Base-by-base conservation (phyloP, 2,329 filamentous ascomycete species). In the Trichoderma sp. region DNA sequence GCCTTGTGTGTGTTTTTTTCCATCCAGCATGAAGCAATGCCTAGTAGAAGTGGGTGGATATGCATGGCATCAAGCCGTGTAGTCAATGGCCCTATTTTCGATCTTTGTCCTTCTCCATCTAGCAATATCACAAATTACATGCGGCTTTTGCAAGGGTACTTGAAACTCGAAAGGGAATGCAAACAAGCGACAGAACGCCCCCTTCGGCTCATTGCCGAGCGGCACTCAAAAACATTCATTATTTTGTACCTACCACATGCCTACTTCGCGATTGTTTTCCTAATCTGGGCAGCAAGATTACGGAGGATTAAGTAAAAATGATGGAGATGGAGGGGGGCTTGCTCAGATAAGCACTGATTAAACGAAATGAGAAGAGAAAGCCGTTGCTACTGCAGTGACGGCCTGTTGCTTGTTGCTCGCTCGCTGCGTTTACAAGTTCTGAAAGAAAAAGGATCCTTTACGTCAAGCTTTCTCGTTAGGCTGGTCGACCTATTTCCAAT, bases 171-270 rank as follows among this genome's bases (percentile, higher is more conserved):
- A 49, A 49, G n/a, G 5, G 47, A 49, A 49, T 49, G 47, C 6
- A 19, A 43, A 19, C 19, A 19, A n/a, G 40, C 47, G 47, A 8
- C n/a, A 49, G 47, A 49, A 43, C 52, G 21, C 49, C 33, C 33
- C 49, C 49, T 57, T 66, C 62, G 62, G 62, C 52, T 66, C 52
- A 66, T 66, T 66, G 62, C 62, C 62, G 62, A 66, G 57, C 53
- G 49, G 52, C 35, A 37, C 52, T 7, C 33, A 21, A n/a, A 35
- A 21, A 40, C 11, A 35, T 35, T 35, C 7, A 27, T 27, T 35
- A 35, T 8, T 8, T 8, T 8, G 8, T 33, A 33, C 33, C 1
- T 13, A 5, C 11, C 33, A 11, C 21, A 31, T 27, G n/a, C n/a
- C n/a, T n/a, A 37, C 27, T n/a, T 56, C 53, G 37, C 8, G 33